phyloP scores from a whole-genome alignment of 495 filamentous ascomycete species.

The Neurospora hispaniola region DNA sequence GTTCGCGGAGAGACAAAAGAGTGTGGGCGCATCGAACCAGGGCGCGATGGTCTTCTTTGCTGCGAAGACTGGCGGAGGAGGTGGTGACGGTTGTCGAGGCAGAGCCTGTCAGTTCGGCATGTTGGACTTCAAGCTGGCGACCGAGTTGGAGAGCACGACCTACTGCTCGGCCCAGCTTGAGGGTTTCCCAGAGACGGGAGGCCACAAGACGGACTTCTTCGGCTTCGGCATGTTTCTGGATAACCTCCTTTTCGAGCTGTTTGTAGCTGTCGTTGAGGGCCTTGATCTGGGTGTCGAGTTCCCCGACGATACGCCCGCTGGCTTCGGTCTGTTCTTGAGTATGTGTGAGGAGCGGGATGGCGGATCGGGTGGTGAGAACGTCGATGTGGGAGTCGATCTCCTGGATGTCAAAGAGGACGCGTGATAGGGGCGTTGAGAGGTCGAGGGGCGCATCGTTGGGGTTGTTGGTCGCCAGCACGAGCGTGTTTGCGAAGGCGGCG shows the following conservation, averaged over 20 bases:
- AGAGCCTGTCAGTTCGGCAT: constrained; percentile 37
- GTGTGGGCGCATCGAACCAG: constrained; percentile 72
- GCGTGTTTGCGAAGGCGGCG: constrained; percentile 70
- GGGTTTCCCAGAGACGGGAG: constrained; percentile 62
- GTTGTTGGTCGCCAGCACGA: constrained; percentile 87
- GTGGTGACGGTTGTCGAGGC: constrained; percentile 17
- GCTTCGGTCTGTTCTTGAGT: constrained; percentile 62
- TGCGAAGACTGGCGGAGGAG: constrained; percentile 7
- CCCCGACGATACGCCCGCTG: constrained; percentile 53
- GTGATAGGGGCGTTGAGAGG: constrained; percentile 84
- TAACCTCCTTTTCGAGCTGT: constrained; percentile 71
- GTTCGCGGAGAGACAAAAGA: constrained; percentile 56
- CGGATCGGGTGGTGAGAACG: constrained; percentile 71
- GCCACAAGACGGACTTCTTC: constrained; percentile 65
- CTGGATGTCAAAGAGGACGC: constrained; percentile 92
- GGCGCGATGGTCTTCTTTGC: constrained; percentile 61
- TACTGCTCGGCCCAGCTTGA: constrained; percentile 68
- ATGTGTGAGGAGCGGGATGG: constrained; percentile 71
- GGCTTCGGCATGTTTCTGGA: constrained; percentile 70
- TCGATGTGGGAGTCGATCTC: constrained; percentile 96
- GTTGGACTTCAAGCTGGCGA: constrained; percentile 76
- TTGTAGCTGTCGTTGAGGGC: constrained; percentile 74
- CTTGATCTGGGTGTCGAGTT: constrained; percentile 65
- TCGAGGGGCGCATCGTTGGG: constrained; percentile 80
- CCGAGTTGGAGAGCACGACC: constrained; percentile 66